Conservation (phyloP, 1,284 basidiomycete species). For the Neotropicomus parvogracilis region DNA sequence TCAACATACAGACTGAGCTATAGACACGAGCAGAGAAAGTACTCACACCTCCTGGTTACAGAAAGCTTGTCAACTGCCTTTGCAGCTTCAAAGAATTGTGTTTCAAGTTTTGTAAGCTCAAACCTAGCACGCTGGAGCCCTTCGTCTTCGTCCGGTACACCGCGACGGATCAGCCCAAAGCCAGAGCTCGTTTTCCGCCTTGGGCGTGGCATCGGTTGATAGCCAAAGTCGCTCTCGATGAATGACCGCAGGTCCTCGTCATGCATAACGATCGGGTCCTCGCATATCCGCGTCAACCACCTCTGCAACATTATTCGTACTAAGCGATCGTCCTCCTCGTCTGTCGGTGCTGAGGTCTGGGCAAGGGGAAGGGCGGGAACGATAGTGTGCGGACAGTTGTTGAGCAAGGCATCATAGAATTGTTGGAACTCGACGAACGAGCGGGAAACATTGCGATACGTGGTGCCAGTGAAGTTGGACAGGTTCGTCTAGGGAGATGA, state of each 20-base stretch:
- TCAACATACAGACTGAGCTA: constrained; percentile 1
- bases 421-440: constrained; percentile 91
- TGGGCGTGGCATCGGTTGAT: constrained; percentile 75
- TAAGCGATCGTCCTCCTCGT: constrained; percentile 93
- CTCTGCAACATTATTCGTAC: constrained; percentile 90
- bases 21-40: not conserved
- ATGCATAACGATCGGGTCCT: constrained; percentile 78
- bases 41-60: constrained; percentile 70
- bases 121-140: constrained; percentile 84
- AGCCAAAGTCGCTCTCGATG: constrained; percentile 94
- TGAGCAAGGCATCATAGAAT: constrained; percentile 81
- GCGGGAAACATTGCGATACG: constrained; percentile 88
- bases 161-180: constrained; percentile 65
- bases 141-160: constrained; percentile 80
- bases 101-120: constrained; percentile 85
- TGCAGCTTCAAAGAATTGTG: constrained; percentile 84
- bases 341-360: constrained; percentile 89
- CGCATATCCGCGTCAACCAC: constrained; percentile 87
- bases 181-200: constrained; percentile 65
- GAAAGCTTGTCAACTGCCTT: constrained; percentile 84
- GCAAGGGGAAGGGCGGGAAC: constrained; percentile 87
- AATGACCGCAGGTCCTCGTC: constrained; percentile 92
- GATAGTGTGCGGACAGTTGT: constrained; percentile 87
- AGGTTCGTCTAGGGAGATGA: constrained; percentile 75
- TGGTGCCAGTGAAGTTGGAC: constrained; percentile 81